These are phyloP conservation scores for Lasiosphaeria ovina DNA, from an alignment of 495 filamentous ascomycete species.

Conservation along the genomic window DNA sequence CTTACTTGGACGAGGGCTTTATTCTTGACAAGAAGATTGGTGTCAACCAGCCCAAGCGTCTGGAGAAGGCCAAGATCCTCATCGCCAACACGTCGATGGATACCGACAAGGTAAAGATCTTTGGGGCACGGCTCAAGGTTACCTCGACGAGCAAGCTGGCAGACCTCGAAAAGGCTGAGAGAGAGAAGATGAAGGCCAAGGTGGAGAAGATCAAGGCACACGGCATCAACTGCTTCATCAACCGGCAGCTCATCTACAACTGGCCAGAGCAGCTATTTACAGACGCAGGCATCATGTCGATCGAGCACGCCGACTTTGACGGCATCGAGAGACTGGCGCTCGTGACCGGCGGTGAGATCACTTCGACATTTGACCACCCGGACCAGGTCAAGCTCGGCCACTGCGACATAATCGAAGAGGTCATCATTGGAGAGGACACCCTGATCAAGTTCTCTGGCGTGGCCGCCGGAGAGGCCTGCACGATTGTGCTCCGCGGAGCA, in stretches of 20 bases:
- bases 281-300: conserved; percentile 95
- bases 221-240: conserved; percentile 99
- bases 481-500: conserved; percentile 92
- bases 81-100: conserved; percentile 99
- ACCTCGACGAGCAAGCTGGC: conserved; percentile 93
- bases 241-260: conserved; percentile 98
- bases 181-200: conserved; percentile 98
- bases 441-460: conserved; percentile 97
- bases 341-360: conserved; percentile 95
- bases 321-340: conserved; percentile 93
- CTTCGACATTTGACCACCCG: conserved; percentile 96
- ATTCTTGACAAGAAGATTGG: conserved; percentile 98
- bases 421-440: conserved; percentile 96
- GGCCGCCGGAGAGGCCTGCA: conserved; percentile 91
- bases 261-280: conserved; percentile 99
- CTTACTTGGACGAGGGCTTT: conserved; percentile 96
- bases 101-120: conserved; percentile 99
- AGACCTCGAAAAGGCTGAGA: conserved; percentile 94
- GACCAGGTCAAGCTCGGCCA: conserved; percentile 94
- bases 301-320: conserved; percentile 98
- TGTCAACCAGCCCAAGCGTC: conserved; percentile 94
- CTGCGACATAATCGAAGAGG: conserved; percentile 94
- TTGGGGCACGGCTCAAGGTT: conserved; percentile 92
- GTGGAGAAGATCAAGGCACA: conserved; percentile 98
- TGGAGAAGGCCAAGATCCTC: conserved; percentile 97